Conservation (phyloP, 2,329 filamentous ascomycete species). For the Trichoderma semiorbis region DNA sequence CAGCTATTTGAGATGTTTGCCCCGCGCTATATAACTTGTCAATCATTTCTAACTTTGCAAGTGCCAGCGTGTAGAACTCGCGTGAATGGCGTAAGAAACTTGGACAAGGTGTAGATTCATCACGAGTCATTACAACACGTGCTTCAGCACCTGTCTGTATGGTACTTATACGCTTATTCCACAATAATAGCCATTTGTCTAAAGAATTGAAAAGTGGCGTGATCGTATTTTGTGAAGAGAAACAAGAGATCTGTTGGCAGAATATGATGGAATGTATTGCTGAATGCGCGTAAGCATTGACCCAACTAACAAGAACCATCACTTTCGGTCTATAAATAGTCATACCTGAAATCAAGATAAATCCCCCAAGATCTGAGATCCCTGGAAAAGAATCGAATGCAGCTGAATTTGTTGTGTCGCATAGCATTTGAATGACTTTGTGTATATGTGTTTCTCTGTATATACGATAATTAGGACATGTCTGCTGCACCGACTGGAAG, state of each 20-base stretch:
- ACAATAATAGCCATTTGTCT: not conserved
- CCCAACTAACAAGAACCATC: not conserved
- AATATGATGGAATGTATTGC: not conserved
- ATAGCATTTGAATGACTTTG: not conserved
- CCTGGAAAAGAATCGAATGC: not conserved
- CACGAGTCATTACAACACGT: not conserved
- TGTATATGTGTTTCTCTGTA: not conserved
- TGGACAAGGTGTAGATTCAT: not conserved
- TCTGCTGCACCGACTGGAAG: not conserved
- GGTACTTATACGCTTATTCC: not conserved
- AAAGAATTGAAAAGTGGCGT: not conserved
- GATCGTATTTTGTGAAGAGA: not conserved
- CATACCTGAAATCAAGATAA: not conserved
- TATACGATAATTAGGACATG: not conserved
- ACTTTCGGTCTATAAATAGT: accelerated
- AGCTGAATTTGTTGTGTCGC: not conserved
- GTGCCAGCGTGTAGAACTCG: not conserved
- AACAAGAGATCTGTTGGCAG: not conserved
- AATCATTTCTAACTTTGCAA: not conserved
- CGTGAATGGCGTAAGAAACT: not conserved
- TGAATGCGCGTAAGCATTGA: not conserved
- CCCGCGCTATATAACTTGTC: not conserved
- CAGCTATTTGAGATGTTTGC: not conserved
- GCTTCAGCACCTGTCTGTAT: not conserved
- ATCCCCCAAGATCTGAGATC: not conserved